Evolutionary conservation across 1,139 yeast genomes (phyloP).

Genomic region (Candida albicans): DNA sequence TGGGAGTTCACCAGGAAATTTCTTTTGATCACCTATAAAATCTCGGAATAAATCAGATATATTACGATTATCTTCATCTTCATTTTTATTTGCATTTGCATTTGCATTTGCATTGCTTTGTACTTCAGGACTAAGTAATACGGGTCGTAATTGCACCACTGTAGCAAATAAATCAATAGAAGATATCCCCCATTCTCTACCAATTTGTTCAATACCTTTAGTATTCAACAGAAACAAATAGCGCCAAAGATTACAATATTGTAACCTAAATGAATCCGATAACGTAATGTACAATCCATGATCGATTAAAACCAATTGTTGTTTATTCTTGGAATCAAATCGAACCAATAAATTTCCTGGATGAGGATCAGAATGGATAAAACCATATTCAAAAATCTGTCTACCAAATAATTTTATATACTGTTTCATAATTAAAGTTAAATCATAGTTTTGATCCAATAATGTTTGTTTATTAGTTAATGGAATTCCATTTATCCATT

Average conservation of each 20-base stretch:
- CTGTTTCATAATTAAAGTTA: constrained; percentile 47
- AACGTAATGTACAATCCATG: constrained; percentile 71
- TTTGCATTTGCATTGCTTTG: neutral
- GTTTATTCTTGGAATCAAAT: constrained; percentile 36
- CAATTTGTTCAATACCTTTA: constrained; percentile 48
- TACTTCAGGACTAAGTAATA: constrained; percentile 19
- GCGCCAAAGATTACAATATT: constrained; percentile 66
- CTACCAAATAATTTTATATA: constrained; percentile 59
- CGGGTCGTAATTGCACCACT: constrained; percentile 54
- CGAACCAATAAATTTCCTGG: constrained; percentile 74
- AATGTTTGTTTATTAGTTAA: constrained; percentile 48
- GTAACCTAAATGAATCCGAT: constrained; percentile 48
- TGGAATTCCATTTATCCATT: constrained; percentile 76
- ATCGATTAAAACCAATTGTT: constrained; percentile 68
- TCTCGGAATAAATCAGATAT: constrained; percentile 25
- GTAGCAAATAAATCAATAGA: constrained; percentile 65
- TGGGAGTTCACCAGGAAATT: constrained; percentile 65
- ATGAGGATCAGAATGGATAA: constrained; percentile 80
- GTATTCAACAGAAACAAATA: constrained; percentile 55
- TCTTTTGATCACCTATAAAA: constrained; percentile 61
- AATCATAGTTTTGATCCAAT: constrained; percentile 39
- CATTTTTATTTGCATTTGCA: too few relatives aligned
- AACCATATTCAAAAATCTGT: constrained; percentile 74
- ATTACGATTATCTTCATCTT: constrained; percentile 15
- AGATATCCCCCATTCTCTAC: constrained; percentile 69